A percentile compares a stretch with the other conserved stretches of the same genome.
phyloP scores from a whole-genome alignment of 169 alveolate genomes.

The Babesia sp. region DNA sequence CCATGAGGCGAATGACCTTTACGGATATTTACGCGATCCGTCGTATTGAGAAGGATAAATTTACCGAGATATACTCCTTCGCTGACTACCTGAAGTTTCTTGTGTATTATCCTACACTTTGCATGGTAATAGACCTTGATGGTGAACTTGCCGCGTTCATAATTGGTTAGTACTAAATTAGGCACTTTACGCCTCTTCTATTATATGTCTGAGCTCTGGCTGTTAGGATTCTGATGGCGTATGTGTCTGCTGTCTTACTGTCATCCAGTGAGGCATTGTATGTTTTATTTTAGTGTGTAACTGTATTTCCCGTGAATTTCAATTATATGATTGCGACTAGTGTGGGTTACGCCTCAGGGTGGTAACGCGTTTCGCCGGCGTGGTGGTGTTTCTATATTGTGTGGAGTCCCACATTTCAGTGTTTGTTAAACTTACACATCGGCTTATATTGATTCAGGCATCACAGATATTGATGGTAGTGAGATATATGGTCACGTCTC shows the following conservation, averaged over 20 bases:
- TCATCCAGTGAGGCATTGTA: no score
- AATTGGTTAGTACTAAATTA: slow-evolving; percentile 28
- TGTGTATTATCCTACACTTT: slow-evolving; percentile 38
- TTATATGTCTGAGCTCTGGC: no score
- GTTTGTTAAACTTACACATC: not conserved
- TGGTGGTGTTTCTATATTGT: no score
- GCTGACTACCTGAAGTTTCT: slow-evolving; percentile 35
- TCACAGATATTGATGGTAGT: slow-evolving; percentile 14
- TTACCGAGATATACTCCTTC: slow-evolving; percentile 42
- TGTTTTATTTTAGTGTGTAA: no score
- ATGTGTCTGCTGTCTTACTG: no score
- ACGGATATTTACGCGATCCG: slow-evolving; percentile 49
- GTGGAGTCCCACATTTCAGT: no score
- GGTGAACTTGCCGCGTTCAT: slow-evolving; percentile 57
- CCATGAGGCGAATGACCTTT: slow-evolving; percentile 53
- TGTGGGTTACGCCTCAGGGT: no score
- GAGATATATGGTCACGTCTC: slow-evolving; percentile 71
- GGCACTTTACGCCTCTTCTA: not conserved
- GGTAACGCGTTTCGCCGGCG: no score
- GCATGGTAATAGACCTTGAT: slow-evolving; percentile 44
- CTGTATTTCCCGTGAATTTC: no score
- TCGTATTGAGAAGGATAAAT: slow-evolving; percentile 43
- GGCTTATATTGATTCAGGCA: slow-evolving; percentile 22
- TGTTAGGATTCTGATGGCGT: no score
- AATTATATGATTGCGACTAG: no score